Evolutionary conservation across 768 basidiomycete genomes (phyloP).

Genomic region (Pleurotus platypus): DNA sequence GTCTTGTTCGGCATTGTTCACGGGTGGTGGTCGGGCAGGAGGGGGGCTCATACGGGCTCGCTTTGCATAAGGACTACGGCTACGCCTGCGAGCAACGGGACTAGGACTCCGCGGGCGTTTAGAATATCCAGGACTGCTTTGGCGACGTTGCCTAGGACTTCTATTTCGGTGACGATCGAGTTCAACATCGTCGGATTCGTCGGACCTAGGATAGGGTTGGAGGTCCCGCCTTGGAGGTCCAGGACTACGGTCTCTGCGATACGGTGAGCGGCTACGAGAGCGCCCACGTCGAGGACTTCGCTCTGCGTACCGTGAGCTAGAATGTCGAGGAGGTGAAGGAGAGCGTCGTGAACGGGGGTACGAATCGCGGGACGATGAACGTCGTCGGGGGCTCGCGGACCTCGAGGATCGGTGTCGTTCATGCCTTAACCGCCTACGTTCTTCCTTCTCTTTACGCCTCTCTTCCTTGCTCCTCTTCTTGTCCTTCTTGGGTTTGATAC

Average conservation of each 20-base stretch:
- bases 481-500: slow-evolving; percentile 78
- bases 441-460: slow-evolving; percentile 46
- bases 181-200: slow-evolving; percentile 43
- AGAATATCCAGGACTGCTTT: slow-evolving; percentile 20
- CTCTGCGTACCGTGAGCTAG: slow-evolving; percentile 35
- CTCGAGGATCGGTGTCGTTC: slow-evolving; percentile 28
- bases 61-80: slow-evolving; percentile 32
- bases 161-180: slow-evolving; percentile 16
- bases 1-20: slow-evolving; percentile 35
- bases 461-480: slow-evolving; percentile 67
- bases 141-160: slow-evolving; percentile 5
- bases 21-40: slow-evolving; percentile 22
- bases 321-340: slow-evolving; percentile 40
- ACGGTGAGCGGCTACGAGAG: neutral
- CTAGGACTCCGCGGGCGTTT: slow-evolving; percentile 39
- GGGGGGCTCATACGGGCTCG: slow-evolving; percentile 49
- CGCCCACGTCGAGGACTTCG: neutral
- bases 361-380: slow-evolving; percentile 27
- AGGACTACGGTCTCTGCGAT: neutral
- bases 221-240: slow-evolving; percentile 16
- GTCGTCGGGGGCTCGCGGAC: slow-evolving; percentile 24
- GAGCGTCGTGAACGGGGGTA: slow-evolving; percentile 39
- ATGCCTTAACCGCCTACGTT: slow-evolving; percentile 38
- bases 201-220: slow-evolving; percentile 42
- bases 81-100: slow-evolving; percentile 18